A percentile compares a stretch with the other conserved stretches of the same genome.
Conservation (phyloP, 257 asterid species). For the Forsythia suspensa region DNA sequence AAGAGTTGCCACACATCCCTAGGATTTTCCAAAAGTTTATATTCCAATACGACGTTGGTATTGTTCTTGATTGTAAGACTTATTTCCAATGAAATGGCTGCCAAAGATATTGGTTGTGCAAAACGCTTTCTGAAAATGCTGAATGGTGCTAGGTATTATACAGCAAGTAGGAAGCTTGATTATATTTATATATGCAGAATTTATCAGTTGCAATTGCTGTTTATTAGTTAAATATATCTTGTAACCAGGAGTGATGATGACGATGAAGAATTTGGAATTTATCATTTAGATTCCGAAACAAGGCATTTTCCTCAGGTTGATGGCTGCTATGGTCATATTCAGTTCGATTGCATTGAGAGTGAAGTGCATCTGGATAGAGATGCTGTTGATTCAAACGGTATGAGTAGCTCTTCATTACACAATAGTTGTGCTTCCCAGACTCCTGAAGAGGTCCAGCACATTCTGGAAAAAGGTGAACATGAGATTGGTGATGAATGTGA, state of each 20-base stretch:
- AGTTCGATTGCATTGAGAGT: slow-evolving; percentile 47
- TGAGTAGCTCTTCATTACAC: slow-evolving; percentile 42
- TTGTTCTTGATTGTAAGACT: neutral
- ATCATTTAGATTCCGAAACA: slow-evolving; percentile 43
- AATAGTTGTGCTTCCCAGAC: slow-evolving; percentile 43
- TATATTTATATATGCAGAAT: slow-evolving; percentile 8
- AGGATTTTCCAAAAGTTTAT: neutral
- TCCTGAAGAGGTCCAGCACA: slow-evolving; percentile 60
- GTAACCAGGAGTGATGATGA: slow-evolving; percentile 75
- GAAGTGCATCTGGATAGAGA: slow-evolving; percentile 72
- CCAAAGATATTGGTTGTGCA: neutral
- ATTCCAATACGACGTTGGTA: neutral
- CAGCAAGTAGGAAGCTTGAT: neutral
- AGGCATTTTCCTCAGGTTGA: slow-evolving; percentile 51
- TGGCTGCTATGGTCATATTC: slow-evolving; percentile 59
- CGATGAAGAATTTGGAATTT: slow-evolving; percentile 64
- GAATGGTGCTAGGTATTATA: slow-evolving; percentile 6
- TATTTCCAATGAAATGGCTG: slow-evolving; percentile 2
- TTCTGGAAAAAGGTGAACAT: slow-evolving; percentile 38
- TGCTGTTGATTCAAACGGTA: slow-evolving; percentile 48
- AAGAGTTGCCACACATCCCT: neutral
- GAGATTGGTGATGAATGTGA: slow-evolving; percentile 74
- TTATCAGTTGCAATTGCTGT: slow-evolving; percentile 10
- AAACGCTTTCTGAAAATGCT: slow-evolving; percentile 14
- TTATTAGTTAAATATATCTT: slow-evolving; percentile 12